These are phyloP conservation scores for Pycnococcus provasolii DNA, from an alignment of 139 green algal species.

Conservation along the genomic window DNA sequence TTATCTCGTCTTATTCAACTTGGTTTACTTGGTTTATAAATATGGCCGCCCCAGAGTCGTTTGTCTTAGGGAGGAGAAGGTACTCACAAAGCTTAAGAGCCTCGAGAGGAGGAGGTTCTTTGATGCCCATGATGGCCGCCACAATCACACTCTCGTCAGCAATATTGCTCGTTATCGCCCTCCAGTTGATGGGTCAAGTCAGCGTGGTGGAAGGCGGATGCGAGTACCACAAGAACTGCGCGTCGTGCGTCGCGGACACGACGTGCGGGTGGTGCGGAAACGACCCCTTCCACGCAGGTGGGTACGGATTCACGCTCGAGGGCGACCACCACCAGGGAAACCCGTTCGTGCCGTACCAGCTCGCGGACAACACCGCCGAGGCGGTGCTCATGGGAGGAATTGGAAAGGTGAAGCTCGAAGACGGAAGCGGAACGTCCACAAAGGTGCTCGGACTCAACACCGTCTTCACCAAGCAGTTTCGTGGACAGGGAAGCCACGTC, in stretches of 20 bases:
- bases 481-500: not conserved
- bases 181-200: too few species aligned
- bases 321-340: constrained; percentile 20
- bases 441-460: constrained; percentile 15
- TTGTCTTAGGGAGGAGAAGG: too few species aligned
- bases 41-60: too few species aligned
- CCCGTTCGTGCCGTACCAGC: not conserved
- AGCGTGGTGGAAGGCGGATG: not conserved
- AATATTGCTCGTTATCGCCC: too few species aligned
- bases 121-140: too few species aligned
- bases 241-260: constrained; percentile 16
- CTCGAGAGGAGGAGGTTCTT: too few species aligned
- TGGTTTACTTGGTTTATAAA: too few species aligned
- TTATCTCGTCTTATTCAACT: too few species aligned
- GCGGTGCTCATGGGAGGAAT: constrained; percentile 7
- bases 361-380: not conserved
- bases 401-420: constrained; percentile 2
- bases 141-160: too few species aligned
- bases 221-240: constrained; percentile 23
- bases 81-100: too few species aligned
- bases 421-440: not conserved
- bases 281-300: constrained; percentile 13
- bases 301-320: constrained; percentile 8
- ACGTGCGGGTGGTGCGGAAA: constrained; percentile 23
- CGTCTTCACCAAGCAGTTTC: constrained; percentile 19